A percentile compares a stretch with the other conserved stretches of the same genome.
Conservation (phyloP, 345 rosid species). For the Mallotus nudiflorus region DNA sequence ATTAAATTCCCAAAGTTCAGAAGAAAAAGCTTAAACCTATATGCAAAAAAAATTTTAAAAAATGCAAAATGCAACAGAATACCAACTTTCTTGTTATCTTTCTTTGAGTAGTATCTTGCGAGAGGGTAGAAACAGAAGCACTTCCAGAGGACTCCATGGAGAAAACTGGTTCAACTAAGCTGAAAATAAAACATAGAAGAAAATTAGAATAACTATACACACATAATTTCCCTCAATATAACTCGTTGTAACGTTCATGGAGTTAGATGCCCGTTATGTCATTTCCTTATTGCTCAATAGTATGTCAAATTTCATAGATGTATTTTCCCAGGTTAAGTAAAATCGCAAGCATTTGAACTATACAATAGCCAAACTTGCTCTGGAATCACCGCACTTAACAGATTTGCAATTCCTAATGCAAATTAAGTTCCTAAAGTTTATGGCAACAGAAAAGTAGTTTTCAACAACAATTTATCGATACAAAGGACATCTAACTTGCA, state of each 20-base stretch:
- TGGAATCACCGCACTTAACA: neutral
- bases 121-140: slow-evolving; percentile 23
- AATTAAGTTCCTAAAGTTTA: neutral
- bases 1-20: neutral
- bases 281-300: neutral
- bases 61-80: slow-evolving; percentile 3
- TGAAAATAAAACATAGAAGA: slow-evolving; percentile 21
- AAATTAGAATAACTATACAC: slow-evolving; percentile 4
- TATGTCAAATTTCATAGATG: neutral
- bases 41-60: slow-evolving; percentile 6
- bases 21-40: neutral
- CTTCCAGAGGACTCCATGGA: slow-evolving; percentile 22
- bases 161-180: slow-evolving; percentile 33
- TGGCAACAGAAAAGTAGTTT: neutral
- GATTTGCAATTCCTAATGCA: neutral
- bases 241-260: too few relatives aligned
- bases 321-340: neutral
- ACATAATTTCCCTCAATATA: too few relatives aligned
- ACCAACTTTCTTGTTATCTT: slow-evolving; percentile 40
- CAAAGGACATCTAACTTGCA: slow-evolving; percentile 6
- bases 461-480: neutral
- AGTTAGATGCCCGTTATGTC: neutral
- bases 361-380: neutral
- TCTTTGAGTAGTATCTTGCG: slow-evolving; percentile 25
- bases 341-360: neutral